phyloP scores from a whole-genome alignment of 768 basidiomycete species.

The Suillus cothurnatus region DNA sequence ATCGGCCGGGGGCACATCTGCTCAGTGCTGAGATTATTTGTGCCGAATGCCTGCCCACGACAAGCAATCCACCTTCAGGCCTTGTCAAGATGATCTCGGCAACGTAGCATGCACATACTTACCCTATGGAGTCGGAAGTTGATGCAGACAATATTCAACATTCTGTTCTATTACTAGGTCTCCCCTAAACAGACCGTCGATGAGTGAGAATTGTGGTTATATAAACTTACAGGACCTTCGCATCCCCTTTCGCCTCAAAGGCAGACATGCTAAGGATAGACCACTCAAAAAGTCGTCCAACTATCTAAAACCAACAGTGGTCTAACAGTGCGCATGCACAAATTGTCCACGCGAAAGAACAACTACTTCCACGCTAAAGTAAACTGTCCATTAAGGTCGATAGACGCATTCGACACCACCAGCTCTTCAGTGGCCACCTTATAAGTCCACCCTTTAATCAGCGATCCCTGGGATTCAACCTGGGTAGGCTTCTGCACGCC shows the following conservation, averaged over 20 bases:
- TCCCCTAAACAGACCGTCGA: not conserved
- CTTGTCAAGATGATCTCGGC: not conserved
- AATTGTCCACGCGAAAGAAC: not conserved
- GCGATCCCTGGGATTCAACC: conserved; percentile 43
- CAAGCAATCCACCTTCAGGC: not conserved
- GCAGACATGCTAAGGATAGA: not conserved
- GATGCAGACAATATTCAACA: not conserved
- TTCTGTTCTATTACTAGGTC: not conserved
- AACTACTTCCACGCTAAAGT: conserved; percentile 38
- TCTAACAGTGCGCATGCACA: not conserved
- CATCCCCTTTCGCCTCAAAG: not conserved
- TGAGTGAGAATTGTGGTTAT: not conserved
- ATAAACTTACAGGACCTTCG: not conserved
- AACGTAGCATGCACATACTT: not conserved
- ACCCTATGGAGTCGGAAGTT: not conserved
- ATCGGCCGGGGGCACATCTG: not conserved
- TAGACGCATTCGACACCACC: conserved; percentile 37
- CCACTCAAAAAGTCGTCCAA: not conserved
- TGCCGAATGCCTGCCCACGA: not conserved
- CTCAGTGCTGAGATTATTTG: not conserved
- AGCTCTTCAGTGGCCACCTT: conserved; percentile 41
- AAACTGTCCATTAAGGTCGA: conserved; percentile 45
- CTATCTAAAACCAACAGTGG: not conserved
- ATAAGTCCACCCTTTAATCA: conserved; percentile 42
- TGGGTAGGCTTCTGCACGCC: conserved; percentile 47